Base-by-base conservation (phyloP, 495 filamentous ascomycete species). In the Penicillium antarcticum region DNA sequence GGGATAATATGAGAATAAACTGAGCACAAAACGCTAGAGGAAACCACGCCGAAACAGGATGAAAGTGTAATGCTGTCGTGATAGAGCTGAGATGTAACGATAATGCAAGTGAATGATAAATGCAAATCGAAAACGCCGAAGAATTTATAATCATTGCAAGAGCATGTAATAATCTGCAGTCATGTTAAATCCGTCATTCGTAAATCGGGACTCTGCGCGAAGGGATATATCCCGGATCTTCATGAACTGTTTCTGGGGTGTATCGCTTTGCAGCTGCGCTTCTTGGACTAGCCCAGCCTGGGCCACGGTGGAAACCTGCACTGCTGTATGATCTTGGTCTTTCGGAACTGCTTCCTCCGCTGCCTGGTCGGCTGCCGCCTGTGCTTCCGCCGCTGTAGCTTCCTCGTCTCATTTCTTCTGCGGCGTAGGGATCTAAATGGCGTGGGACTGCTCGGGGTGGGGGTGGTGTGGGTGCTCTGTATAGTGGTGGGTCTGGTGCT, bases 281-380 rank as follows among this genome's bases (percentile, higher is more conserved):
- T 1, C 59, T 48, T 8, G 62, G 62, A 17, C 58, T 62, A 4
- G 50, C 48, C 39, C 45, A 58, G 0, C 62, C 54, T 0, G 52
- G 42, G 8, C 34, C n/a, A 1, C 53, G 52, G 1, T 51, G 38
- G n/a, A 52, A 42, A 1, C 60, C 62, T 2, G 60, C 60, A 42
- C 35, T 56, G 32, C 60, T 63, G 10, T 48, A 66, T 3, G 62
- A 58, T 6, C 65, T 52, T 1, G 57, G 51, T 18, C 59, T 57
- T 24, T 70, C 66, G 5, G 63, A 61, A 10, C 66, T 44, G 43
- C 64, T 67, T 1, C 59, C 54, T 24, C 60, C 62, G 24, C 63
- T 64, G 3, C 53, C 55, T 8, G 58, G 59, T 1, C 57, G 60
- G 39, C 57, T 65, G 3, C 56, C 51, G 24, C 35, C 49, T 5